Evolutionary conservation across 2,329 filamentous ascomycete species (phyloP), one percentile per base, ranked within the genome.

Genomic region (Cytospora piceae): DNA sequence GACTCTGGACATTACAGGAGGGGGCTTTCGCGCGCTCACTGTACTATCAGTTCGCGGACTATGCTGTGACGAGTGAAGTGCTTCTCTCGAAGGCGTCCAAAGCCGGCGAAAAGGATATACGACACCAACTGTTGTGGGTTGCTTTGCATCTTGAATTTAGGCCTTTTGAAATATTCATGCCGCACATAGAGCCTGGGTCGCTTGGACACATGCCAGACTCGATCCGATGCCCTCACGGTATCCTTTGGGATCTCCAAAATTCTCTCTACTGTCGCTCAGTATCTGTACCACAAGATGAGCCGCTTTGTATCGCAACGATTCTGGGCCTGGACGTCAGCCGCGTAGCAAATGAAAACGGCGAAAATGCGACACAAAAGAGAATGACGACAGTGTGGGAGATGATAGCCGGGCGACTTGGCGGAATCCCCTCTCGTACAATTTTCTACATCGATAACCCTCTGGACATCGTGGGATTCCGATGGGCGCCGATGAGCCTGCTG

Each of bases 1-100:
- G 77, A 6, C 70, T 79, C 1, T 80, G 77, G 78, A 80, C 78
- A 0, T 71, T 79, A 17, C 77, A 79, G 69, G 71, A 58, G 29
- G 56, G 72, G 69, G 72, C 72, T 4, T 70, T 78, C 1, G 70
- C 72, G 0, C 68, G 69, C n/a, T 72, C 69, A 20, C 68, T 78
- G 3, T 75, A 72, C 29, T 72, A 79, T 15, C 72, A 76, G 58
- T 77, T 78, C 60, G 65, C 70, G 1, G 76, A 77, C 63, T 68
- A 62, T n/a, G 71, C 73, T 11, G 66, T 73, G 5, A 39, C 20
- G n/a, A 32, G 29, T 12, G 24, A 29, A 14, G n/a, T 15, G n/a
- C 24, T 42, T 27, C 29, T 39, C 24, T 17, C 37, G 12, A 39
- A 39, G 42, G 2, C 22, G 20, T 8, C 4, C 8, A 5, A 46